Conservation (phyloP, 108 stramenopile species). For the Cyclotella baltica region DNA sequence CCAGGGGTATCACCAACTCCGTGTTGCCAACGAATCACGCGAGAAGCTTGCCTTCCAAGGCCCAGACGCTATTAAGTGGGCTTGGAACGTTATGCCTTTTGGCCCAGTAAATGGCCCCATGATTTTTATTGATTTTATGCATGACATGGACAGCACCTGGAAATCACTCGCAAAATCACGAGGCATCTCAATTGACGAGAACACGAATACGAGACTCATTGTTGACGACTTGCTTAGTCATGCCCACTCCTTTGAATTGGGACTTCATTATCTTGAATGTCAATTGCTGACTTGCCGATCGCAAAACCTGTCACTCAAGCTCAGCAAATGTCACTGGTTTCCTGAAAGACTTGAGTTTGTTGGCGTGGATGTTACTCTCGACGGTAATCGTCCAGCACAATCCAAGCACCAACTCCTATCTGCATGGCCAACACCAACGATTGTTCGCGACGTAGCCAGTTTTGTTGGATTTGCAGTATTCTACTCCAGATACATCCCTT, state of each 20-base stretch:
- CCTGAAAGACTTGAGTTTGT: not conserved
- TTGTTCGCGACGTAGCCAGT: constrained; percentile 19
- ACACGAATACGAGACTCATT: constrained; percentile 3
- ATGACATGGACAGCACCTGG: constrained; percentile 4
- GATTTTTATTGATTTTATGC: too few species aligned
- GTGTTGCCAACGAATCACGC: not conserved
- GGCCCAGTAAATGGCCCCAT: too few species aligned
- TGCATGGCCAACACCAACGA: not conserved
- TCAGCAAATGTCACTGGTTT: constrained; percentile 6
- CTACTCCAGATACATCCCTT: constrained; percentile 11
- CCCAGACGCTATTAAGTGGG: too few species aligned
- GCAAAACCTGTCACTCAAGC: not conserved
- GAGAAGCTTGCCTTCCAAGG: not conserved
- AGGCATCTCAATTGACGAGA: constrained; percentile 1
- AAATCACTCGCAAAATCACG: not conserved
- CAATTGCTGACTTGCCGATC: not conserved
- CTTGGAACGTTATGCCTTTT: too few species aligned
- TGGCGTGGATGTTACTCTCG: not conserved
- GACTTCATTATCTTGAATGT: too few species aligned
- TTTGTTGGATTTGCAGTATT: constrained; percentile 17
- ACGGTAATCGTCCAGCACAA: constrained; percentile 10
- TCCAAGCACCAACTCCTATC: constrained; percentile 5
- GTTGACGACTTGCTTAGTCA: not conserved
- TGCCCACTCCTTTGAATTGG: too few species aligned
- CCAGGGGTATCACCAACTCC: not conserved